Percentiles rank a stretch among this genome's conserved stretches.
phyloP scores from a whole-genome alignment of 2,329 filamentous ascomycete genomes.

The Zymoseptoria pseudotritici region DNA sequence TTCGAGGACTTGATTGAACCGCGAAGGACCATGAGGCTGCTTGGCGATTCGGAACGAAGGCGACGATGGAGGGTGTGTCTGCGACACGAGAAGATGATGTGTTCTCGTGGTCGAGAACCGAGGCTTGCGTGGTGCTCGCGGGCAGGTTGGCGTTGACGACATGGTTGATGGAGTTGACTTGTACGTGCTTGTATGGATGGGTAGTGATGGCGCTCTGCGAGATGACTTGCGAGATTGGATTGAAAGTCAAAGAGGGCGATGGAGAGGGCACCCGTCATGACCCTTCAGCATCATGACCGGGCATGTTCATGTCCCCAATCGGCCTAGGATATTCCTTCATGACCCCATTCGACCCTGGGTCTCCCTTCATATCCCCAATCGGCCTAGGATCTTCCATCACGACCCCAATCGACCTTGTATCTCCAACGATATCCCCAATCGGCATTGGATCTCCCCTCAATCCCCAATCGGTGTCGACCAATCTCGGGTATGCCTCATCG shows the following conservation, averaged over 20 bases:
- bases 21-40: background rate
- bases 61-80: background rate
- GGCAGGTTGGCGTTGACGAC: background rate
- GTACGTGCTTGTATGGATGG: background rate
- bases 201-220: too few relatives aligned
- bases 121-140: background rate
- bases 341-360: background rate
- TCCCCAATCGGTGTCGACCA: background rate
- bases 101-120: background rate
- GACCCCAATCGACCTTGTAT: too few relatives aligned
- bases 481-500: background rate
- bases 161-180: background rate
- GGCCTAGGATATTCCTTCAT: background rate
- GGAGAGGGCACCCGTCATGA: background rate
- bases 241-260: background rate
- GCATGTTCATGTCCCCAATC: background rate
- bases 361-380: background rate
- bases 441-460: background rate
- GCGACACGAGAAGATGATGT: background rate
- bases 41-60: background rate
- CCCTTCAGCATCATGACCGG: background rate
- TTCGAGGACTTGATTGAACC: background rate
- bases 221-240: too few relatives aligned
- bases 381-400: background rate
- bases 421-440: too few relatives aligned